Percentiles rank a stretch among this genome's conserved stretches.
These are phyloP conservation scores for Phalaenopsis hybrid DNA, from an alignment of 116 monocot species.

Conservation along the genomic window DNA sequence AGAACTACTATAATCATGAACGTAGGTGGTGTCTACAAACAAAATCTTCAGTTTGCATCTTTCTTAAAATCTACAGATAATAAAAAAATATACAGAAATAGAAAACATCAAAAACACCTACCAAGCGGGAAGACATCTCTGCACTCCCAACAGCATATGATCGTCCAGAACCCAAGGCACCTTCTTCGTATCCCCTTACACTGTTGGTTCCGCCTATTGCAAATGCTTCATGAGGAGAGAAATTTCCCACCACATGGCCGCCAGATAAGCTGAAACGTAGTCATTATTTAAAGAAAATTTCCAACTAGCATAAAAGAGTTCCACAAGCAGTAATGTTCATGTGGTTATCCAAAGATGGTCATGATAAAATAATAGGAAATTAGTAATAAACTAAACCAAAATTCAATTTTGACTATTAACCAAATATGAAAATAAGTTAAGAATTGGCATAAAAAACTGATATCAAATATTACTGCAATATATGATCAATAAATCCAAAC, in stretches of 20 bases:
- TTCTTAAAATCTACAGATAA: not conserved
- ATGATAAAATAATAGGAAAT: not conserved
- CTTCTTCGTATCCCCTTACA: slow-evolving; percentile 98
- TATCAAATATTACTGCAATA: not conserved
- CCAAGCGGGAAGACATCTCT: slow-evolving; percentile 81
- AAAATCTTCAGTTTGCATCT: not conserved
- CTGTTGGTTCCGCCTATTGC: slow-evolving; percentile 91
- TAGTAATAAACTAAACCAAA: not conserved
- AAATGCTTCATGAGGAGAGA: slow-evolving; percentile 96
- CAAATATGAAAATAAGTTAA: not conserved
- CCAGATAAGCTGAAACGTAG: slow-evolving; percentile 59
- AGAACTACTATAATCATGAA: not conserved
- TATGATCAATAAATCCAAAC: not conserved
- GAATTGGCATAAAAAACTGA: not conserved
- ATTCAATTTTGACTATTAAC: not conserved
- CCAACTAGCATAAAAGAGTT: not conserved
- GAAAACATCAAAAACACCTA: slow-evolving; percentile 20
- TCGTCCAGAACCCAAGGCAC: slow-evolving; percentile 82
- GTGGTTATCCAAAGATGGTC: not conserved
- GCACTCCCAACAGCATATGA: slow-evolving; percentile 81
- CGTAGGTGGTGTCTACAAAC: not conserved
- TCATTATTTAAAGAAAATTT: not conserved
- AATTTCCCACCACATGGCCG: slow-evolving; percentile 78
- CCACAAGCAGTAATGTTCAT: not conserved
- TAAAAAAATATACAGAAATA: not conserved